Base-by-base conservation (phyloP, 139 green algal genomes). In the Limnomonas spitsbergensis region DNA sequence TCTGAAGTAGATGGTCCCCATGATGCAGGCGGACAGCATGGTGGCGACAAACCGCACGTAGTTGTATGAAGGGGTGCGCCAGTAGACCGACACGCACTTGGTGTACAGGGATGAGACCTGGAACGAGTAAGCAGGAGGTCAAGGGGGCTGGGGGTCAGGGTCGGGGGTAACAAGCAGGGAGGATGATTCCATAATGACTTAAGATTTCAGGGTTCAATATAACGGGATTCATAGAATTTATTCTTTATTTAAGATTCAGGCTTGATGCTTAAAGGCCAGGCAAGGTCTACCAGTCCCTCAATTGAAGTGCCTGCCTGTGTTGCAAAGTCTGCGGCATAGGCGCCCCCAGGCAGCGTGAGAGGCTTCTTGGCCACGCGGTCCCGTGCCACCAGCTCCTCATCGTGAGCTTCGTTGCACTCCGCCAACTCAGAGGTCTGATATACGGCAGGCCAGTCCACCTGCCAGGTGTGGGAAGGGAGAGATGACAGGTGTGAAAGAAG, bases 71-170 rank as follows among this genome's bases (percentile, higher is more conserved):
- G 82, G 82, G 1, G 61, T 84, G 75, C 82, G 78, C 82, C 82
- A 87, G 79, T 87, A 87, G 24, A 66, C 54, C 35, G 78, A 37
- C 4, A 39, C 52, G 76, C 81, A 89, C 81, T 87, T 87, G 47
- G 69, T 68, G 31, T 66, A 2, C 29, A 88, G 70, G 20, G 38
- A 40, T 36, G 53, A 29, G 4, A 84, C 2, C 73, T 83, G 71
- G n/a, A n/a, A n/a, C n/a, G n/a, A n/a, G n/a, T n/a, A n/a, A n/a
- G n/a, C n/a, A n/a, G n/a, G n/a, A n/a, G n/a, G n/a, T n/a, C n/a
- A n/a, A n/a, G n/a, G n/a, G n/a, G n/a, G n/a, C n/a, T n/a, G n/a
- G n/a, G n/a, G n/a, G n/a, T n/a, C n/a, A n/a, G n/a, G n/a, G n/a
- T n/a, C n/a, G n/a, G n/a, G n/a, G n/a, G n/a, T n/a, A n/a, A n/a